phyloP scores from a whole-genome alignment of 495 filamentous ascomycete genomes.

The Saxophila tyrrhenica region DNA sequence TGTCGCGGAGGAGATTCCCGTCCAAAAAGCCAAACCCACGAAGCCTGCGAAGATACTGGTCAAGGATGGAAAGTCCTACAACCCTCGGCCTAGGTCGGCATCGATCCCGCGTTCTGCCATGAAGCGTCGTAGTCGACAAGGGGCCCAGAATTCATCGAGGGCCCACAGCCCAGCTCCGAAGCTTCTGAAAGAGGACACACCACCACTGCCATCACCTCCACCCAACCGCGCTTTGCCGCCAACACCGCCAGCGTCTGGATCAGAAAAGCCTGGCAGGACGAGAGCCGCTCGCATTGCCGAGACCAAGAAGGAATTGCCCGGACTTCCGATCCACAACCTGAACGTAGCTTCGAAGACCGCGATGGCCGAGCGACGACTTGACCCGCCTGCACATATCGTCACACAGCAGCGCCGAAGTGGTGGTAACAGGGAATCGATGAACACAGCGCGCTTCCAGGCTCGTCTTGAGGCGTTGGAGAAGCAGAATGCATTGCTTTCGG shows the following conservation, averaged over 20 bases:
- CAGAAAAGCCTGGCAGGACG: conserved; percentile 8
- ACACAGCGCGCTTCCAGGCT: neutral
- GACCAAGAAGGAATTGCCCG: conserved; percentile 9
- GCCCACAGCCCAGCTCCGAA: conserved; percentile 2
- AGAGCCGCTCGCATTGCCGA: neutral
- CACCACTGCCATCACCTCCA: conserved; percentile 14
- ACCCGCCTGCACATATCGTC: conserved; percentile 3
- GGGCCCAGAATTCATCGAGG: neutral
- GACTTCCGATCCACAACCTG: conserved; percentile 2
- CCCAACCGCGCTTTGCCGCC: conserved; percentile 16
- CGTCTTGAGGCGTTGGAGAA: conserved; percentile 23
- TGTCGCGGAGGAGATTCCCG: conserved; percentile 22
- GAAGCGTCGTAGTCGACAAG: conserved; percentile 8
- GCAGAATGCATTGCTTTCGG: conserved; percentile 24
- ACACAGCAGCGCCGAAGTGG: conserved; percentile 5
- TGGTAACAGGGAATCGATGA: neutral
- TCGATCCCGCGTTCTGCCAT: conserved; percentile 11
- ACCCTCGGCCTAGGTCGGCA: conserved; percentile 15
- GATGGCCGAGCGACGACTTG: neutral
- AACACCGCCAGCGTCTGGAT: conserved; percentile 16
- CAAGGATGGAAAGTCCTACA: conserved; percentile 13
- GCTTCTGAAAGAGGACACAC: conserved; percentile 4
- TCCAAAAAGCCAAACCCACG: conserved; percentile 9
- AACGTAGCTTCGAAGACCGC: neutral
- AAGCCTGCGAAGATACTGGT: conserved; percentile 15